Conservation (phyloP, 192 early-diverging fungal genomes). For the Coemansia sp. region DNA sequence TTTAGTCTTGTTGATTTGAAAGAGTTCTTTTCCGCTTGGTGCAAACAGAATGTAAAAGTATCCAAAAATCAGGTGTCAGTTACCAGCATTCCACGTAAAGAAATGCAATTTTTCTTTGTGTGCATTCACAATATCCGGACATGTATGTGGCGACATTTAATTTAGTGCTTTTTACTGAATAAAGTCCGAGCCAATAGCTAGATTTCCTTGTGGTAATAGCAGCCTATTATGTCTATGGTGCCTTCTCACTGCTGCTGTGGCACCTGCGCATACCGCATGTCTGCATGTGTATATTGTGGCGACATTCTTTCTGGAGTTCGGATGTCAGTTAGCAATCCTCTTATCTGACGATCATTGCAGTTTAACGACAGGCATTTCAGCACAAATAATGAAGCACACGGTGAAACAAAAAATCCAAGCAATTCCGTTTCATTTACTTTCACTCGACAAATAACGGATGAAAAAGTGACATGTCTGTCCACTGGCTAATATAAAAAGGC, state of each 20-base stretch:
- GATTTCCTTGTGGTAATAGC: neutral
- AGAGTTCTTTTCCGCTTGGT: neutral
- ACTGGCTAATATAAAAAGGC: no score
- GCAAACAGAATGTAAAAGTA: neutral
- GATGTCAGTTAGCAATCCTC: neutral
- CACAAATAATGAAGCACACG: neutral
- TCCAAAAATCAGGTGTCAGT: neutral
- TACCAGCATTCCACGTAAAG: neutral
- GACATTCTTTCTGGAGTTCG: neutral
- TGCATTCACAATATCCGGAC: neutral
- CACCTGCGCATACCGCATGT: neutral
- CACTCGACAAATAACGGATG: neutral
- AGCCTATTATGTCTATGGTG: neutral
- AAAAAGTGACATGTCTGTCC: no score
- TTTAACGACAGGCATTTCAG: neutral
- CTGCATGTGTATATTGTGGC: neutral
- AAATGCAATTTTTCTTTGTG: neutral
- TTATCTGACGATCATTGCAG: neutral
- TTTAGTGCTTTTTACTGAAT: neutral
- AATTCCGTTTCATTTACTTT: neutral
- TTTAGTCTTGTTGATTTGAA: conserved; percentile 9
- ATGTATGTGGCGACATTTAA: neutral
- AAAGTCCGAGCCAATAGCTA: neutral
- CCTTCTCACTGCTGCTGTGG: neutral
- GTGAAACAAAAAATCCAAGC: neutral